Evolutionary conservation across 768 basidiomycete genomes (phyloP), one percentile per base, ranked within the genome.

Genomic region (Termitomyces sp.): DNA sequence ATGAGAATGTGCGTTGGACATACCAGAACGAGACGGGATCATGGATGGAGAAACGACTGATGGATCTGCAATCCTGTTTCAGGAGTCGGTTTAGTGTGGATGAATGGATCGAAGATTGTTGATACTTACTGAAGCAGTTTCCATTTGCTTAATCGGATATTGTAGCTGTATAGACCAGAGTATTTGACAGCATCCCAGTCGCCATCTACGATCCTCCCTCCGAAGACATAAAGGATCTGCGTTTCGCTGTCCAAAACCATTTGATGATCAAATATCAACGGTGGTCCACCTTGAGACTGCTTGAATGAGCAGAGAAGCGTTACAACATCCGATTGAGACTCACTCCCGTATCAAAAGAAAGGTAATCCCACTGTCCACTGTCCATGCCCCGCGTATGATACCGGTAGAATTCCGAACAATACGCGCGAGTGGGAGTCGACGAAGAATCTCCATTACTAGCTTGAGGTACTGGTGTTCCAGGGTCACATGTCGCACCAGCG

Each of bases 241-340:
- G 80, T 72, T 4, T 87, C 85, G 40, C 79, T 79, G 64, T 93
- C 91, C 65, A 92, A 82, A 33, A 76, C 86, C 84, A 93, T 88
- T 70, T 91, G 89, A 63, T 92, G 91, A 67, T 93, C 91, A 62
- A 85, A 89, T 40, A 92, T 74, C 34, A 91, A 72, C 0, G 86
- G 85, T 1, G 91, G 91, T 1, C 89, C 90, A 2, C 84, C 86
- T 4, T 80, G 78, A 0, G 76, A 68, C 90, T 90, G 3, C 18
- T 52, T 46, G 48, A 16, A 14, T 62, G 16, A 56, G 47, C 37
- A 37, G 33, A 55, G 54, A 58, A 49, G 43, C 12, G 33, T 44
- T n/a, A 18, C n/a, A 18, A 14, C 47, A 33, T 34, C 39, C 40
- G 5, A 26, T 32, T 22, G 39, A 24, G 20, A 62, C 85, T 60